Base-by-base conservation (phyloP, 306 rosid species). In the Cicer cuneatum region DNA sequence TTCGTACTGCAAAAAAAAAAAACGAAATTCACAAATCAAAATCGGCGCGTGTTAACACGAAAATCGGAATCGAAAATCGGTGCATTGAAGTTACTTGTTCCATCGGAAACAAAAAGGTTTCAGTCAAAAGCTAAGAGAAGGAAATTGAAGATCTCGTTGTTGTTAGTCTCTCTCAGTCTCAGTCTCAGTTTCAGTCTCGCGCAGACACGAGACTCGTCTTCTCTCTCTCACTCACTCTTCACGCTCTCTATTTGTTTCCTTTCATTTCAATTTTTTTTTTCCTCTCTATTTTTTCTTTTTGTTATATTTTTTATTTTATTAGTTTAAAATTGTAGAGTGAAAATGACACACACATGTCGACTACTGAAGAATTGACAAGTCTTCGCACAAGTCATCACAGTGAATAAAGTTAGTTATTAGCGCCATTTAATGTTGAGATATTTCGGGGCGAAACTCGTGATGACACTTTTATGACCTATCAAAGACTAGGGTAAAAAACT, bases 1-100 rank as follows among this genome's bases (percentile, higher is more conserved):
- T 89, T 89, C 96, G 78, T 92, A 92, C 97, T 92, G 79, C 73
- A 74, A 69, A 78, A 72, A 29, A 0, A 4, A 74, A 69, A 78
- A 72, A 2, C 41, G 7, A 61, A 70, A 39, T 42, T 43, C 77
- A 65, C 19, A 66, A 46, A 71, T 48, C 15, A 21, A 47, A 82
- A 82, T 77, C 71, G 21, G 73, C 0, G 53, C 13, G 7, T 7
- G 71, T 18, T 39, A 10, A 14, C 7, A 21, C 16, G 0, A 65
- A 49, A 71, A 61, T n/a, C 49, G 45, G 19, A 66, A 59, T n/a
- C 16, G 40, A 64, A 67, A 33, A 18, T 0, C 60, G 19, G 56
- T 45, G 69, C 79, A 59, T 64, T 74, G 15, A 3, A 71, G 57
- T 3, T 52, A 85, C 88, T 71, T 85, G 88, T 9, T 85, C 88